These are phyloP conservation scores for Nevesoporus exiguus DNA, from an alignment of 768 basidiomycete genomes.

Conservation along the genomic window DNA sequence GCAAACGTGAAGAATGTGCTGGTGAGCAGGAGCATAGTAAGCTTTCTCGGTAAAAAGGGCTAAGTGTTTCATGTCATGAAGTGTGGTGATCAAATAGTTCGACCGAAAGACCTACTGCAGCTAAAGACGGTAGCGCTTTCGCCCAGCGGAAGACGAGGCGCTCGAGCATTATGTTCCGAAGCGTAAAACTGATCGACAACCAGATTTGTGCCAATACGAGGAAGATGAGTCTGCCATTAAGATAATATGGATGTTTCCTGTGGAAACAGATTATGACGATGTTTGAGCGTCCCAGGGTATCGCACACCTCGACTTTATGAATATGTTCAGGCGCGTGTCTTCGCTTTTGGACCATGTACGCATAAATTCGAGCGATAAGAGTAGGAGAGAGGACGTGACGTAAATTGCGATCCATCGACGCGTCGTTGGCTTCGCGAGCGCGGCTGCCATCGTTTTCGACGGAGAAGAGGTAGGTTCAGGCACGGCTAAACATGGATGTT, in stretches of 20 bases:
- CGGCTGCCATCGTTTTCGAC: slow-evolving; percentile 41
- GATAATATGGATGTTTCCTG: slow-evolving; percentile 72
- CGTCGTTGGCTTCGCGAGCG: slow-evolving; percentile 47
- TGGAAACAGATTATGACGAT: neutral
- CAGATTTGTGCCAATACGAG: slow-evolving; percentile 51
- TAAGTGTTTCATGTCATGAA: neutral
- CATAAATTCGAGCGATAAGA: slow-evolving; percentile 44
- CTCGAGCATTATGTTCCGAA: slow-evolving; percentile 63
- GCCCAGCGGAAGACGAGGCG: slow-evolving; percentile 51
- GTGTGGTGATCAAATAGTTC: neutral
- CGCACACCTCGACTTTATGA: slow-evolving; percentile 65
- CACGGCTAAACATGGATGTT: slow-evolving; percentile 33
- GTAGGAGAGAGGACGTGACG: slow-evolving; percentile 41
- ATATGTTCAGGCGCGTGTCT: slow-evolving; percentile 48
- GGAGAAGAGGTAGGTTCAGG: slow-evolving; percentile 52
- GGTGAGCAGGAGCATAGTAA: slow-evolving; percentile 32
- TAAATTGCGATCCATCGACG: slow-evolving; percentile 46
- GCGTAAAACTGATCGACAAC: slow-evolving; percentile 44
- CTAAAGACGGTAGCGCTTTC: slow-evolving; percentile 9
- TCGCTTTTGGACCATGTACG: slow-evolving; percentile 25
- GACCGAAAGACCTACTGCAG: slow-evolving; percentile 17
- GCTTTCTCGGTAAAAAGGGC: slow-evolving; percentile 22
- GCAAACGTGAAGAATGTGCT: slow-evolving; percentile 40
- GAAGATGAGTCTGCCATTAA: slow-evolving; percentile 67
- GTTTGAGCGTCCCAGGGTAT: neutral